Evolutionary conservation across 768 basidiomycete species (phyloP), one percentile per base, ranked within the genome.

Genomic region (Mrakia hoshinonis): DNA sequence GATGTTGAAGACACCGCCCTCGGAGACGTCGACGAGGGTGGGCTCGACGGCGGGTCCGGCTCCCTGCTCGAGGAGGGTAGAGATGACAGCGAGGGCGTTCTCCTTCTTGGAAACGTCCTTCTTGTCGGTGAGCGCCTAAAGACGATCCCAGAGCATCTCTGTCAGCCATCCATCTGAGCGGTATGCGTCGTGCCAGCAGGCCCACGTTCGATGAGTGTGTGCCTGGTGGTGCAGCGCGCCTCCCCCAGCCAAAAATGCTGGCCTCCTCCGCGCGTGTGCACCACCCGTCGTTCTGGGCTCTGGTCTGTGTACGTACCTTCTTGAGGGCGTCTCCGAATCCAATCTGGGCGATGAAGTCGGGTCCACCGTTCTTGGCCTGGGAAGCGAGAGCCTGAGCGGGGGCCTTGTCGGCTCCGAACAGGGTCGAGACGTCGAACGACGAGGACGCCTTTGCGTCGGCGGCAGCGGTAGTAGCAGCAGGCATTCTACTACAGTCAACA

Each of bases 81-180:
- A 80, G 77, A 96, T 81, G 79, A 89, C 85, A 78, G 83, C 81
- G 65, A 88, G 89, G 67, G 92, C 93, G 76, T 88, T 91, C 81
- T 97, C 91, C 79, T 94, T 92, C 74, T 89, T 85, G 74, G 88
- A 89, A 66, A 92, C 88, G 22, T 89, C 90, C 84, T 94, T 96
- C 86, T 97, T 98, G 87, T 96, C 92, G 81, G 83, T 84, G 74
- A 96, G 87, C 67, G 91, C 92, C 84, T 81, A 48, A 22, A 24
- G 48, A 39, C 18, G 43, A 52, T 22, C 3, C 43, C 29, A 64
- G 61, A 51, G 54, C 34, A 47, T 0, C 26, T 9, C 24, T 24
- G 29, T 29, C 20, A 38, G 52, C 36, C 20, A 66, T 26, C 48
- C n/a, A n/a, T n/a, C n/a, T n/a, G 29, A 26, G 39, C 54, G 13